phyloP scores from a whole-genome alignment of 1,139 yeast genomes.

The Magnusiomyces tetraspermus region DNA sequence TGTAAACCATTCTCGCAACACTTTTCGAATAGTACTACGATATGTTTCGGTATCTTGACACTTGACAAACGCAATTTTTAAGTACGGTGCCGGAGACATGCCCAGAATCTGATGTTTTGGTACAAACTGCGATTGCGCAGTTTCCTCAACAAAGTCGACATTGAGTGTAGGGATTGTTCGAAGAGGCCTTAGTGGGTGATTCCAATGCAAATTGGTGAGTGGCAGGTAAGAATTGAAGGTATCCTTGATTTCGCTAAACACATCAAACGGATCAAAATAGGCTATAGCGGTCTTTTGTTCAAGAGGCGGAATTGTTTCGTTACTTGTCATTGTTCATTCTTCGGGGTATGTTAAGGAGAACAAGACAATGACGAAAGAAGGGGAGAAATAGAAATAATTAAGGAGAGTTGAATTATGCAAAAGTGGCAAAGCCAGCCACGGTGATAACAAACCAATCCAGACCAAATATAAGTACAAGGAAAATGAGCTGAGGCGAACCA shows the following conservation, averaged over 20 bases:
- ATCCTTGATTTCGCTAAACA: conserved; percentile 45
- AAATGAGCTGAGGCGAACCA: too few relatives aligned
- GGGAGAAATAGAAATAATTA: background rate
- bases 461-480: too few relatives aligned
- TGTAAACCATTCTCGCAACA: conserved; percentile 72
- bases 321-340: background rate
- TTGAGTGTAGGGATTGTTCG: conserved; percentile 61
- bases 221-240: conserved; percentile 51
- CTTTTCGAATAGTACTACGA: conserved; percentile 63
- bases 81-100: conserved; percentile 42
- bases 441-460: too few relatives aligned
- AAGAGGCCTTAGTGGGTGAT: conserved; percentile 45
- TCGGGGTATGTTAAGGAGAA: background rate
- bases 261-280: conserved; percentile 78
- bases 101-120: conserved; percentile 37
- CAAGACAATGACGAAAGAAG: background rate
- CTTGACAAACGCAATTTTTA: conserved; percentile 60
- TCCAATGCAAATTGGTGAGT: conserved; percentile 74
- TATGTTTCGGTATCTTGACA: conserved; percentile 64
- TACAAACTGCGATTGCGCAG: conserved; percentile 34
- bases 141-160: conserved; percentile 53
- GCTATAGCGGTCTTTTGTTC: conserved; percentile 40
- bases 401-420: too few relatives aligned
- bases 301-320: conserved; percentile 5
- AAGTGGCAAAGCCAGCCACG: too few relatives aligned